Evolutionary conservation across 768 basidiomycete species (phyloP).

Genomic region (Kwoniella heveanensis): DNA sequence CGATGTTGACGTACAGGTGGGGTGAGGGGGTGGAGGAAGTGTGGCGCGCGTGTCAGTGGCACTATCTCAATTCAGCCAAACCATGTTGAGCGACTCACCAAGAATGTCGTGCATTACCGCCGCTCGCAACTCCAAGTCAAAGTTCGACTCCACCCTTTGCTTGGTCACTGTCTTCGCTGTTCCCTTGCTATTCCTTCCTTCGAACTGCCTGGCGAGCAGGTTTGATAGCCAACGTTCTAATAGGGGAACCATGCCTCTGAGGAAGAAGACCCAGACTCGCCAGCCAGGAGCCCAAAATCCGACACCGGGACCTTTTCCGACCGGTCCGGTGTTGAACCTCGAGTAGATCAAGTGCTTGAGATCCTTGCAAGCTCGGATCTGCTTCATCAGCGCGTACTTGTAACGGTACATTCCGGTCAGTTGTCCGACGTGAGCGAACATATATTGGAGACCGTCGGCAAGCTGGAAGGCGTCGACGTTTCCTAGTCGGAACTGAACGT

Average conservation of each 20-base stretch:
- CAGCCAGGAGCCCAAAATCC: conserved; percentile 99
- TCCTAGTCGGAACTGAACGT: conserved; percentile 96
- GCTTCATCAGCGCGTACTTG: conserved; percentile 95
- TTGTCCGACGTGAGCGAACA: conserved; percentile 95
- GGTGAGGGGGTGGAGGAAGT: background rate
- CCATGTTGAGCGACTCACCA: conserved; percentile 52
- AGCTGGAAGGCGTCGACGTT: conserved; percentile 99
- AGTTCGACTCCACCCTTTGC: conserved; percentile 98
- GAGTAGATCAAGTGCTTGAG: conserved; percentile 75
- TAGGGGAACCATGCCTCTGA: conserved; percentile 96
- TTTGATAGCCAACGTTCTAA: conserved; percentile 98
- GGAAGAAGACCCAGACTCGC: conserved; percentile 99
- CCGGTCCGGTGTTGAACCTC: conserved; percentile 94
- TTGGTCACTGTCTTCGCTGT: conserved; percentile 98
- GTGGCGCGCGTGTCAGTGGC: background rate
- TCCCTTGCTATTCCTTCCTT: conserved; percentile 89
- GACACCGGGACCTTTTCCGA: conserved; percentile 97
- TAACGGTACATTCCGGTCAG: conserved; percentile 96
- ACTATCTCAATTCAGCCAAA: background rate
- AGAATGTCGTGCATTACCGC: conserved; percentile 99
- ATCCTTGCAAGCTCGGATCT: conserved; percentile 99
- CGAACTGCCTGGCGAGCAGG: conserved; percentile 95
- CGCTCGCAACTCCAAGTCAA: conserved; percentile 93
- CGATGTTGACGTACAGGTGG: background rate
- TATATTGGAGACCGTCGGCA: conserved; percentile 96